phyloP scores from a whole-genome alignment of 2,329 filamentous ascomycete genomes.

The Colletotrichum viniferum region DNA sequence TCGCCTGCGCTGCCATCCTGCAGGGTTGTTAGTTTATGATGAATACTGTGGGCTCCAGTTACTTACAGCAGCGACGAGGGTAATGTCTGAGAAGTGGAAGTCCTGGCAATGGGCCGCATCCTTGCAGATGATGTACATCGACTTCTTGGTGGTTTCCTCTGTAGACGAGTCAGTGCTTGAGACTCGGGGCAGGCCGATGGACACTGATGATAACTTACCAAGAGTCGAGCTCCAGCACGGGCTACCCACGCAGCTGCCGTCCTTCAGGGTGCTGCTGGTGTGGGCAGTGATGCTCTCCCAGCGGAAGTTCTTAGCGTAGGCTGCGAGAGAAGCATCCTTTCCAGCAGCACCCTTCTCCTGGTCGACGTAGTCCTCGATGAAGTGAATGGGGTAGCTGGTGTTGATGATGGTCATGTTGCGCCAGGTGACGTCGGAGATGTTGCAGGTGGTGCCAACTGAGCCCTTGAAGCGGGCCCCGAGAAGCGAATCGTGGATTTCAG shows the following conservation, averaged over 20 bases:
- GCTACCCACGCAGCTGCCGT: neutral
- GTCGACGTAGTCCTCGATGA: constrained; percentile 12
- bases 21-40: neutral
- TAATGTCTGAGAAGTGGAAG: constrained; percentile 2
- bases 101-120: constrained; percentile 6
- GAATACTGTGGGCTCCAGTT: neutral
- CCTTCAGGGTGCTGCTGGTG: neutral
- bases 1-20: constrained; percentile 1
- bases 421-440: neutral
- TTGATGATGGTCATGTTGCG: constrained; percentile 10
- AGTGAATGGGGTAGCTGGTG: constrained; percentile 4
- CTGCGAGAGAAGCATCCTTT: neutral
- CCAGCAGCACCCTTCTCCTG: constrained; percentile 1
- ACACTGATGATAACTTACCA: neutral
- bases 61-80: neutral
- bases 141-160: neutral
- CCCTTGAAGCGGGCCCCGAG: constrained; percentile 9
- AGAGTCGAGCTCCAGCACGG: constrained; percentile 8
- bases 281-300: constrained; percentile 6
- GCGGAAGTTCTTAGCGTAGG: constrained; percentile 1
- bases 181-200: neutral
- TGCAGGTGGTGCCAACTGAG: neutral
- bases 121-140: constrained; percentile 5
- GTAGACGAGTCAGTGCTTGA: neutral
- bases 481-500: neutral